Conservation (phyloP, 2,329 filamentous ascomycete species). For the Mycosphaerella sp. region DNA sequence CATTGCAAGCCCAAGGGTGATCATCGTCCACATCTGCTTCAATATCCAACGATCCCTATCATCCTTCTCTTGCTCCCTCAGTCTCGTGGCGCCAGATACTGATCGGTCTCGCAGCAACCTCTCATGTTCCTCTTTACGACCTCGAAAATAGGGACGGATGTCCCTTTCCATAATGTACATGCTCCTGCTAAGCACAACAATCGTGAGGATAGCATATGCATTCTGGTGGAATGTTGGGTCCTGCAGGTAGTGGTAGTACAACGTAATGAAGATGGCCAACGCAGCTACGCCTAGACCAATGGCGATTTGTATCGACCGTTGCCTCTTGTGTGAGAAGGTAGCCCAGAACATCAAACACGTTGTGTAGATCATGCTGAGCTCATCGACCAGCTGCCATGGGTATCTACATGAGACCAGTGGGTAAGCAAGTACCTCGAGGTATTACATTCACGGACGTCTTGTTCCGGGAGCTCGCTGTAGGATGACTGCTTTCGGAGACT, state of each 20-base stretch:
- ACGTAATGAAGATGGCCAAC: slow-evolving; percentile 60
- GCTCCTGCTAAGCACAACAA: slow-evolving; percentile 62
- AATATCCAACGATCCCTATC: slow-evolving; percentile 53
- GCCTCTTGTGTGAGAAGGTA: slow-evolving; percentile 65
- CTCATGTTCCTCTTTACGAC: slow-evolving; percentile 37
- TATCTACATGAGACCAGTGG: slow-evolving; percentile 37
- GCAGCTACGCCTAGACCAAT: slow-evolving; percentile 54
- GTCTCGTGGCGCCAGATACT: slow-evolving; percentile 28
- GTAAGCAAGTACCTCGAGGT: background rate
- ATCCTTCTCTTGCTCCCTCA: slow-evolving; percentile 46
- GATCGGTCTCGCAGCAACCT: slow-evolving; percentile 28
- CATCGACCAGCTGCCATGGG: slow-evolving; percentile 65
- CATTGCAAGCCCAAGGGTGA: slow-evolving; percentile 59
- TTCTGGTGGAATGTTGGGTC: slow-evolving; percentile 79
- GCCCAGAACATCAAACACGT: slow-evolving; percentile 66
- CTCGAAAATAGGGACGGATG: slow-evolving; percentile 51
- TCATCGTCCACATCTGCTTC: slow-evolving; percentile 70
- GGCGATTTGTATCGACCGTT: slow-evolving; percentile 45
- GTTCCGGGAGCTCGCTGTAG: background rate
- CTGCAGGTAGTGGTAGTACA: slow-evolving; percentile 75
- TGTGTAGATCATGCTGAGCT: slow-evolving; percentile 67
- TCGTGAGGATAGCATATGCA: slow-evolving; percentile 67
- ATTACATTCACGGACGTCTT: too few relatives aligned
- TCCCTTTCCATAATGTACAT: slow-evolving; percentile 71
- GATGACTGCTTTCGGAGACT: background rate